Conservation (phyloP, 2,329 filamentous ascomycete species). For the Anthostomella pinea region DNA sequence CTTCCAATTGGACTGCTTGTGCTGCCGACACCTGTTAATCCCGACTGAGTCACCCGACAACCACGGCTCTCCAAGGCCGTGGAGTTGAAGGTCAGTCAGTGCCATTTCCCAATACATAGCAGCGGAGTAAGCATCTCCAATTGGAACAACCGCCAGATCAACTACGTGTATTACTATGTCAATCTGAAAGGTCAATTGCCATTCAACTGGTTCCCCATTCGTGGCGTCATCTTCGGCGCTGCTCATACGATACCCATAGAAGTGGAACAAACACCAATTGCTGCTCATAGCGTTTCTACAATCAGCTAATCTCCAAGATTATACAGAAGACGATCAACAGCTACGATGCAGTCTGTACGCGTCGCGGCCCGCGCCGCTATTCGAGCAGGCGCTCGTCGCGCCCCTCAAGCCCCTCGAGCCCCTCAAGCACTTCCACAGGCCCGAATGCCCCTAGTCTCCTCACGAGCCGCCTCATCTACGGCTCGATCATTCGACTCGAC, state of each 20-base stretch:
- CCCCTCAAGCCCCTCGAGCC: constrained; percentile 20
- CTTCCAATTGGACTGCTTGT: too few species aligned
- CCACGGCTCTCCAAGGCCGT: constrained; percentile 7
- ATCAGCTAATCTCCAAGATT: too few species aligned
- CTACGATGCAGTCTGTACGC: constrained; percentile 26
- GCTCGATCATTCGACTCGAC: constrained; percentile 46
- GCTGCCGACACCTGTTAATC: constrained; percentile 6
- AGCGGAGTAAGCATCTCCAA: too few species aligned
- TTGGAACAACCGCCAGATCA: too few species aligned
- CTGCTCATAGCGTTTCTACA: too few species aligned
- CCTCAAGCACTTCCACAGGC: constrained; percentile 12
- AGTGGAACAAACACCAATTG: too few species aligned
- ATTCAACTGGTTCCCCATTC: too few species aligned
- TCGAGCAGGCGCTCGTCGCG: constrained; percentile 30
- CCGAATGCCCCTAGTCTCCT: constrained; percentile 16
- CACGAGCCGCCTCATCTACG: constrained; percentile 35
- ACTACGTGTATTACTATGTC: too few species aligned
- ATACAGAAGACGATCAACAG: not conserved
- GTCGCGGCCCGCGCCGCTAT: constrained; percentile 28
- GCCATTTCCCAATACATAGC: too few species aligned
- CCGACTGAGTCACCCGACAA: constrained; percentile 3
- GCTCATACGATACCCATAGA: too few species aligned
- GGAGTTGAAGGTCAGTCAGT: constrained; percentile 1
- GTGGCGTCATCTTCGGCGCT: too few species aligned
- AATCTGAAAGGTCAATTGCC: too few species aligned